phyloP scores from a whole-genome alignment of 352 stramenopile species.

The Peronospora belbahrii region DNA sequence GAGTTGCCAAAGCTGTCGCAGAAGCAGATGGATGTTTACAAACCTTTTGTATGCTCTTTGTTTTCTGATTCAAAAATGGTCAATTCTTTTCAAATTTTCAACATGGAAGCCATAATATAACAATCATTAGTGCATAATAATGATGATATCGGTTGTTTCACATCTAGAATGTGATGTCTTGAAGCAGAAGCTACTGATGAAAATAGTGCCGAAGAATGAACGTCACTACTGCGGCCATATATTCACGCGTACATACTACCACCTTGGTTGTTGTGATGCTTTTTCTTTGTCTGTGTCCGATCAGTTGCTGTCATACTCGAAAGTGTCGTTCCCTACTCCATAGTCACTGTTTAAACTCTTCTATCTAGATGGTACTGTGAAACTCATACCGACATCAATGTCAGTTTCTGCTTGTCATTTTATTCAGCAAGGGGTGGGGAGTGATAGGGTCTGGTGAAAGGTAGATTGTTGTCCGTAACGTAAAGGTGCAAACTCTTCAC shows the following conservation, averaged over 20 bases:
- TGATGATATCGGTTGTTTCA: conserved; percentile 10
- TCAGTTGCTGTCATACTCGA: conserved; percentile 8
- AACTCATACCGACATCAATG: too few relatives aligned
- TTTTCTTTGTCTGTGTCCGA: conserved; percentile 6
- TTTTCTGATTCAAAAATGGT: not conserved
- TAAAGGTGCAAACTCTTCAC: too few relatives aligned
- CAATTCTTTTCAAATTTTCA: conserved; percentile 10
- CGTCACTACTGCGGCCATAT: conserved; percentile 6
- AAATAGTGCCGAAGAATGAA: conserved; percentile 13
- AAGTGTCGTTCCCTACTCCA: not conserved
- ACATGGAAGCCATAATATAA: conserved; percentile 6
- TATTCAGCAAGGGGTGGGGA: too few relatives aligned
- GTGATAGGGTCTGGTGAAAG: too few relatives aligned
- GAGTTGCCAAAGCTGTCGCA: too few relatives aligned
- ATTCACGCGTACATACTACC: not conserved
- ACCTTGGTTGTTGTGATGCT: not conserved
- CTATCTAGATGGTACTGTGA: too few relatives aligned
- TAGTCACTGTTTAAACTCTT: not conserved
- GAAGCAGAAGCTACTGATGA: conserved; percentile 14
- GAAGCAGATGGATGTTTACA: too few relatives aligned
- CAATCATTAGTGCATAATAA: too few relatives aligned
- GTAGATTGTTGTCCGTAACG: too few relatives aligned
- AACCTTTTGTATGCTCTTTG: conserved; percentile 8
- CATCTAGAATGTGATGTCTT: conserved; percentile 12
- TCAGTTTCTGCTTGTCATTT: too few relatives aligned